phyloP scores from a whole-genome alignment of 164 flowering plant genomes.

The Protea cynaroides region DNA sequence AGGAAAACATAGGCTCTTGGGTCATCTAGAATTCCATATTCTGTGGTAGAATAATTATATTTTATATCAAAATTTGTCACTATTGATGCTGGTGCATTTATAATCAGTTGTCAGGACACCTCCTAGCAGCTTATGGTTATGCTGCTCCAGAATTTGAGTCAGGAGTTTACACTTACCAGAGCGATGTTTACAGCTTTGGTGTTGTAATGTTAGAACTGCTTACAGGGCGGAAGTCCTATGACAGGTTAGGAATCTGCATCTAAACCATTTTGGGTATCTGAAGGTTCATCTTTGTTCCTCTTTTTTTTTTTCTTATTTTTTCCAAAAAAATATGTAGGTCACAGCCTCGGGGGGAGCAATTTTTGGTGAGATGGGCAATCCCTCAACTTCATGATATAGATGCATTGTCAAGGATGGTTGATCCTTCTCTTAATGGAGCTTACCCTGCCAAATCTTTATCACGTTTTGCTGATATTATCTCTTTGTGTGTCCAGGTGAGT shows the following conservation, averaged over 20 bases:
- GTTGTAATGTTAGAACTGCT: conserved; percentile 93
- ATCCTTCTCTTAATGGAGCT: conserved; percentile 68
- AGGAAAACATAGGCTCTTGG: too few species aligned
- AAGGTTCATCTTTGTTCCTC: neutral
- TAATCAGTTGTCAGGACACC: conserved; percentile 75
- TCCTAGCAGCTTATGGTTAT: conserved; percentile 64
- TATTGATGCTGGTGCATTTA: neutral
- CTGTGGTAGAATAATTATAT: too few species aligned
- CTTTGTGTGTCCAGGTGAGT: conserved; percentile 82
- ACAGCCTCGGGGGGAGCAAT: conserved; percentile 67
- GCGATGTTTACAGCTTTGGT: conserved; percentile 98
- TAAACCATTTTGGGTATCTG: neutral
- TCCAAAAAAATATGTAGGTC: conserved; percentile 29
- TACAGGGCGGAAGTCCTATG: conserved; percentile 79
- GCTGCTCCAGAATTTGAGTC: conserved; percentile 87
- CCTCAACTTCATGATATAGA: conserved; percentile 96
- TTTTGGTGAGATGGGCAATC: conserved; percentile 86
- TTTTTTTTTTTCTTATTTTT: conserved; percentile 2
- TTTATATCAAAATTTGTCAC: neutral
- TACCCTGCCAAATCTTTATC: conserved; percentile 86
- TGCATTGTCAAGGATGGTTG: conserved; percentile 86
- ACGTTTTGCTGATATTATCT: conserved; percentile 79
- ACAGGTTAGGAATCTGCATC: conserved; percentile 41
- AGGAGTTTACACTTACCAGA: conserved; percentile 65
- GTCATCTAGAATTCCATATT: too few species aligned